These are phyloP conservation scores for Streptanthus diversifolius DNA, from an alignment of 345 rosid genomes.

Conservation along the genomic window DNA sequence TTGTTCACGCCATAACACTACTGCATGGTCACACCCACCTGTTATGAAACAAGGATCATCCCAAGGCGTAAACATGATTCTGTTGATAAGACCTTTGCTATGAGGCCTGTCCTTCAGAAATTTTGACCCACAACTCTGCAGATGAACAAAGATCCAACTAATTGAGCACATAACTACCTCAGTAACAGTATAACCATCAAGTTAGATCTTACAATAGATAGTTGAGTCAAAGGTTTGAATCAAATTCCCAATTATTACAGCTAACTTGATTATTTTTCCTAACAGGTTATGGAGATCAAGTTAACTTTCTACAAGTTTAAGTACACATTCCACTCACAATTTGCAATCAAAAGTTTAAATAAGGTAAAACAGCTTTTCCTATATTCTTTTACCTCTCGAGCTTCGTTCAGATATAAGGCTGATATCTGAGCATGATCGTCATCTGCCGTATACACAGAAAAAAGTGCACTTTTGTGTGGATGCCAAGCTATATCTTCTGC, in stretches of 20 bases:
- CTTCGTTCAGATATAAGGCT: conserved; percentile 23
- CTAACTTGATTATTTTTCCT: not conserved
- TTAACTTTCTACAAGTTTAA: not conserved
- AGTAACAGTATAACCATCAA: conserved; percentile 1
- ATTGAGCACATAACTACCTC: not conserved
- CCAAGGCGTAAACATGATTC: conserved; percentile 40
- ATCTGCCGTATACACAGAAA: conserved; percentile 35
- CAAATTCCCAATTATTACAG: conserved; percentile 13
- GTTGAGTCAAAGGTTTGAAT: not conserved
- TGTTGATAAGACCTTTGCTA: conserved; percentile 33
- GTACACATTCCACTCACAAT: not conserved
- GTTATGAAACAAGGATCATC: conserved; percentile 38
- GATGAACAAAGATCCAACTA: not conserved
- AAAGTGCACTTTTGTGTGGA: conserved; percentile 35
- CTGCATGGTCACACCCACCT: conserved; percentile 39
- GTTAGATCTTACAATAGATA: not conserved
- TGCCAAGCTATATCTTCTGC: conserved; percentile 43
- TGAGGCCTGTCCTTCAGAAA: conserved; percentile 38
- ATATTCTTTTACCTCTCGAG: conserved; percentile 19
- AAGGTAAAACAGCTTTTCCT: not conserved
- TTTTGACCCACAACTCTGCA: conserved; percentile 32
- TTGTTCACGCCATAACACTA: conserved; percentile 33
- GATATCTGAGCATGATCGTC: conserved; percentile 36
- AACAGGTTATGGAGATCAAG: not conserved
- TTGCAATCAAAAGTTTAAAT: not conserved